Conservation (phyloP, 192 early-diverging fungal species). For the Coemansia sp. region DNA sequence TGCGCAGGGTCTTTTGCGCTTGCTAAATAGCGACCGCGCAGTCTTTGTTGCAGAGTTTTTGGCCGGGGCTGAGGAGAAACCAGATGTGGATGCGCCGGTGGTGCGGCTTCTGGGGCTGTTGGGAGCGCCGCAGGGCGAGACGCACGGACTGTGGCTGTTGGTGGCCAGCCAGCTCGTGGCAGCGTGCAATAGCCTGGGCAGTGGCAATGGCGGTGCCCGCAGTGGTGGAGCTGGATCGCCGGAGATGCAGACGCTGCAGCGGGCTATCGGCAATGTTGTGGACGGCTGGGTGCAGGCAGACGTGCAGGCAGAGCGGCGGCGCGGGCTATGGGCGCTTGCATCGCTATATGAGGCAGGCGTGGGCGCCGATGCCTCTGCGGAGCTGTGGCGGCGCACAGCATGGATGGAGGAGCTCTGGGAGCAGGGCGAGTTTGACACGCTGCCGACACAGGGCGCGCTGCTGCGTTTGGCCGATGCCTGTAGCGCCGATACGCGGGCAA, state of each 20-base stretch:
- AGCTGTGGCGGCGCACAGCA: conserved; percentile 59
- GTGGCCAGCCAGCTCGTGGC: conserved; percentile 26
- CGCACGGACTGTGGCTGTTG: conserved; percentile 23
- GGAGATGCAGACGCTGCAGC: too few species aligned
- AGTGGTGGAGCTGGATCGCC: too few species aligned
- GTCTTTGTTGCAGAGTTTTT: conserved; percentile 16
- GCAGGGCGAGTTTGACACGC: conserved; percentile 69
- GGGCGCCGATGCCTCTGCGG: conserved; percentile 47
- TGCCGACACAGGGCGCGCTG: conserved; percentile 62
- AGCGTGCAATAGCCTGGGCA: too few species aligned
- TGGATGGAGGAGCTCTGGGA: conserved; percentile 76
- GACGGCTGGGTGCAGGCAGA: conserved; percentile 38
- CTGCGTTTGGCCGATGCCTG: conserved; percentile 29
- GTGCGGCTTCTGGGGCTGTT: conserved; percentile 23
- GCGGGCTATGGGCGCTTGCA: conserved; percentile 50
- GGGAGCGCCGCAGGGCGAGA: conserved; percentile 3
- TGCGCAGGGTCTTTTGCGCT: conserved; percentile 27
- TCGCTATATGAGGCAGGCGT: conserved; percentile 66
- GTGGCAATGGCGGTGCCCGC: too few species aligned
- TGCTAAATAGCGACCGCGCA: conserved; percentile 20
- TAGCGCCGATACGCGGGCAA: conserved; percentile 53
- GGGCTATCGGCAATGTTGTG: too few species aligned
- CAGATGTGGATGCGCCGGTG: conserved; percentile 1
- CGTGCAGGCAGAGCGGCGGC: conserved; percentile 22
- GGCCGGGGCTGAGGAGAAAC: not conserved